Conservation (phyloP, 2,329 filamentous ascomycete species). For the Chrysoporthe puriensis region DNA sequence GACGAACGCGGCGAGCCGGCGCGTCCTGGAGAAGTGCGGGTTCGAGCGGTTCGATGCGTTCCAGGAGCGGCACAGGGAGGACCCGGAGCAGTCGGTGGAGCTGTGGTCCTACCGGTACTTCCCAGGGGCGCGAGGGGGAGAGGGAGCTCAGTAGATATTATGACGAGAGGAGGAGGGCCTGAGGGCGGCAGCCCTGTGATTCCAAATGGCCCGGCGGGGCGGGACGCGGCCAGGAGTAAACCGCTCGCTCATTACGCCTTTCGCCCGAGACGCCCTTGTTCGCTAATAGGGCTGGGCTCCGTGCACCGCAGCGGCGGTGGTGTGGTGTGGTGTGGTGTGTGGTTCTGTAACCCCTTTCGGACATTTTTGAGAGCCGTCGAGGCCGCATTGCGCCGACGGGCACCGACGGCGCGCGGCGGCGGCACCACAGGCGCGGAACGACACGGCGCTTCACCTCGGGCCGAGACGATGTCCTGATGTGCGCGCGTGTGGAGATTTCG, state of each 20-base stretch:
- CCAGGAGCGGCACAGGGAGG: constrained; percentile 33
- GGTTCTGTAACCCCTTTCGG: constrained; percentile 11
- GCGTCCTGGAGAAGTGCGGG: constrained; percentile 60
- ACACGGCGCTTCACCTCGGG: neutral
- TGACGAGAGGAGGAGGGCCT: neutral
- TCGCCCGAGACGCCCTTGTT: neutral
- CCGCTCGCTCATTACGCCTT: too few species aligned
- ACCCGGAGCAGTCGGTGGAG: constrained; percentile 23
- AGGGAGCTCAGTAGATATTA: constrained; percentile 14
- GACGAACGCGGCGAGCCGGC: constrained; percentile 56
- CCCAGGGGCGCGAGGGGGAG: constrained; percentile 36
- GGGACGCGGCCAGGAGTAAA: neutral
- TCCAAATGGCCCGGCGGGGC: neutral
- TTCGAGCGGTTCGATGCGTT: constrained; percentile 48
- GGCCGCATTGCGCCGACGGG: constrained; percentile 19
- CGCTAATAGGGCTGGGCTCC: too few species aligned
- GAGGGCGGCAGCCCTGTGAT: too few species aligned
- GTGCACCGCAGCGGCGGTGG: too few species aligned
- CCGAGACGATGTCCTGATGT: neutral
- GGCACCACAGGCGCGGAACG: neutral
- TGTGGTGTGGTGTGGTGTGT: too few species aligned
- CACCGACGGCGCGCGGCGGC: neutral
- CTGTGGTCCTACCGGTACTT: constrained; percentile 34
- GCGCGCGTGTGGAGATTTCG: neutral
- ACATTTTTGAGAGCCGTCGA: constrained; percentile 21